Percentiles rank a stretch among this genome's conserved stretches.
Conservation (phyloP, 2,329 filamentous ascomycete genomes). For the Fusarium sp. region DNA sequence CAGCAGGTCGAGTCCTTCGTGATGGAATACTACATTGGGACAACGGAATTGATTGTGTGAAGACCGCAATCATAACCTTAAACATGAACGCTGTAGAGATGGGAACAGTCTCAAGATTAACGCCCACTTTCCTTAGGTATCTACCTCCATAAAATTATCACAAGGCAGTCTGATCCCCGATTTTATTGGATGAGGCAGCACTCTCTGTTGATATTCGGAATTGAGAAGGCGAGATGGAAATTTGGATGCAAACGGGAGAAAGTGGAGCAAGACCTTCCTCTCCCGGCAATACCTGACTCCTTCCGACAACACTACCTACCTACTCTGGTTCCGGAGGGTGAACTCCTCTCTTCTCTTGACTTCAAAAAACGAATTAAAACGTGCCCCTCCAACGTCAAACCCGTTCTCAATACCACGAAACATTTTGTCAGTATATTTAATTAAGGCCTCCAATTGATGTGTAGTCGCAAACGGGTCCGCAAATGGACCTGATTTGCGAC, state of each 20-base stretch:
- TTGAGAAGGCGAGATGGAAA: background rate
- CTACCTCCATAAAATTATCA: background rate
- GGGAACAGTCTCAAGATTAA: background rate
- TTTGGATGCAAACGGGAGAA: constrained; percentile 18
- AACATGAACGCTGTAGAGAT: background rate
- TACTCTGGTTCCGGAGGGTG: background rate
- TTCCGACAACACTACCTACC: background rate
- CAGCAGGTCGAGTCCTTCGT: background rate
- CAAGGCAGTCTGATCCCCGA: background rate
- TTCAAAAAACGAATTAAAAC: background rate
- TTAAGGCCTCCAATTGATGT: background rate
- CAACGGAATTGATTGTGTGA: background rate
- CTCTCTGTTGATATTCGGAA: background rate
- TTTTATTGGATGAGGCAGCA: background rate
- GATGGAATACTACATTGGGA: background rate
- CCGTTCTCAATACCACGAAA: background rate
- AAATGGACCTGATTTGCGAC: constrained; percentile 38
- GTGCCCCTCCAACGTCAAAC: no score
- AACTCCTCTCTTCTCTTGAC: background rate
- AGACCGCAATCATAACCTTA: background rate
- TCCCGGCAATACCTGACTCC: background rate
- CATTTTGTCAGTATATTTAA: background rate
- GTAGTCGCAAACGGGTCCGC: constrained; percentile 29
- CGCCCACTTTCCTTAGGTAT: background rate
- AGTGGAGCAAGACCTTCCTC: constrained; percentile 6